Conservation (phyloP, 352 stramenopile species). For the Phytophthora capsici region DNA sequence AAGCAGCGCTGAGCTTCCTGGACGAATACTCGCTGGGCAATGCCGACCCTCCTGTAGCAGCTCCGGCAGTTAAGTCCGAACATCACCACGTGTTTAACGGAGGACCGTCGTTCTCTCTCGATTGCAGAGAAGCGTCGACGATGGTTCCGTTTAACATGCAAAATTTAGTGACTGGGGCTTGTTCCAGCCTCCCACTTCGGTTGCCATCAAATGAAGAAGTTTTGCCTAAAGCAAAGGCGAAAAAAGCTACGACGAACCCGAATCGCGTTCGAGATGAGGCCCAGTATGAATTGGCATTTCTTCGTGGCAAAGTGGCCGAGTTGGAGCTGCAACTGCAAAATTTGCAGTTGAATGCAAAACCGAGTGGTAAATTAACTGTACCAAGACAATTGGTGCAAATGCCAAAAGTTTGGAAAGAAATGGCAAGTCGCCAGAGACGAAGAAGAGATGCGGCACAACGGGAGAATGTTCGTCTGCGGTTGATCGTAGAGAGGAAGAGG, state of each 20-base stretch:
- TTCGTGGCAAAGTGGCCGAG: slow-evolving; percentile 66
- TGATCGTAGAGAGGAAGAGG: slow-evolving; percentile 32
- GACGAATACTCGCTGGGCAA: slow-evolving; percentile 18
- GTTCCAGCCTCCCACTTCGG: background rate
- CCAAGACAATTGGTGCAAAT: slow-evolving; percentile 1
- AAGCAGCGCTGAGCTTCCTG: slow-evolving; percentile 35
- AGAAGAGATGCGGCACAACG: slow-evolving; percentile 26
- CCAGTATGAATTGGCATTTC: slow-evolving; percentile 71
- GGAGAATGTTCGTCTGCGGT: slow-evolving; percentile 39
- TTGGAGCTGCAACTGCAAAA: slow-evolving; percentile 58
- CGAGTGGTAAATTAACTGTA: background rate
- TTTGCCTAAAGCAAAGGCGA: slow-evolving; percentile 8
- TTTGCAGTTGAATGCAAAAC: slow-evolving; percentile 25
- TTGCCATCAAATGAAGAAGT: slow-evolving; percentile 12
- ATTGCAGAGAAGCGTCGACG: slow-evolving; percentile 8
- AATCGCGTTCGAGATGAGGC: slow-evolving; percentile 40
- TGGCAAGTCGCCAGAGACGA: slow-evolving; percentile 20
- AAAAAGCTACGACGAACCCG: slow-evolving; percentile 28
- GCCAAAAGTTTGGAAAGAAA: slow-evolving; percentile 30
- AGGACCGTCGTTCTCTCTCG: slow-evolving; percentile 24
- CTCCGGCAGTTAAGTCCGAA: slow-evolving; percentile 1
- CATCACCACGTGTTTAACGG: slow-evolving; percentile 6
- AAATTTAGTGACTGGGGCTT: slow-evolving; percentile 1
- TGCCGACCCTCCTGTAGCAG: background rate
- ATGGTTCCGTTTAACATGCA: slow-evolving; percentile 30